phyloP scores from a whole-genome alignment of 257 asterid species.

The Buddleja alternifolia region DNA sequence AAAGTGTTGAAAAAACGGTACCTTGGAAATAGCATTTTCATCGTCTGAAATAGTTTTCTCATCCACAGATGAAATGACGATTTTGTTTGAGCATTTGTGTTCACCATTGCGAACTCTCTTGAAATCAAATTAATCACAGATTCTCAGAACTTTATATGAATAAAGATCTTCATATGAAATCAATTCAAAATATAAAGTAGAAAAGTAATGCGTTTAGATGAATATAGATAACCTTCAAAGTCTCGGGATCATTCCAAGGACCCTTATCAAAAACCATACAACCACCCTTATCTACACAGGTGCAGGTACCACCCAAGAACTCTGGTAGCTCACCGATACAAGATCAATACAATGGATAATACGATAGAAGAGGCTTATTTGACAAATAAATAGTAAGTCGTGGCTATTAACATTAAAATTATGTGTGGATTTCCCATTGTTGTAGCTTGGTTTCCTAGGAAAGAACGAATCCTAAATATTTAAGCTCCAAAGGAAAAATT shows the following conservation, averaged over 20 bases:
- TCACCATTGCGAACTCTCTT: slow-evolving; percentile 89
- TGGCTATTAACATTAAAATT: no score
- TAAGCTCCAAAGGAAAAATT: not conserved
- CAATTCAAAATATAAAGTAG: not conserved
- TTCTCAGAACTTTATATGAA: slow-evolving; percentile 17
- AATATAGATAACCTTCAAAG: slow-evolving; percentile 67
- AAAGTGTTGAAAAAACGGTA: slow-evolving; percentile 13
- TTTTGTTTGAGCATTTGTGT: slow-evolving; percentile 73
- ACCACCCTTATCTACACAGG: slow-evolving; percentile 86
- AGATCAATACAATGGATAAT: slow-evolving; percentile 17
- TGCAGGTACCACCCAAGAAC: slow-evolving; percentile 94
- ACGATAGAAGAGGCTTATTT: not conserved
- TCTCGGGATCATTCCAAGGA: slow-evolving; percentile 93
- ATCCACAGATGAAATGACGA: slow-evolving; percentile 43
- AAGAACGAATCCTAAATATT: not conserved
- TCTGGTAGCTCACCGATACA: slow-evolving; percentile 85
- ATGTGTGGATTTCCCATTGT: not conserved
- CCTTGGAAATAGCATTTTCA: slow-evolving; percentile 45
- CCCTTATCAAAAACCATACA: slow-evolving; percentile 94
- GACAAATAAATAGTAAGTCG: not conserved
- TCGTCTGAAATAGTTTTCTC: slow-evolving; percentile 81
- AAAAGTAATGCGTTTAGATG: not conserved
- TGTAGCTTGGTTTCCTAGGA: not conserved
- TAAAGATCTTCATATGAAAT: not conserved
- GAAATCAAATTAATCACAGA: slow-evolving; percentile 27